Evolutionary conservation across 441 rosid species (phyloP), one percentile per base, ranked within the genome.

Genomic region (Gossypium trilobum): DNA sequence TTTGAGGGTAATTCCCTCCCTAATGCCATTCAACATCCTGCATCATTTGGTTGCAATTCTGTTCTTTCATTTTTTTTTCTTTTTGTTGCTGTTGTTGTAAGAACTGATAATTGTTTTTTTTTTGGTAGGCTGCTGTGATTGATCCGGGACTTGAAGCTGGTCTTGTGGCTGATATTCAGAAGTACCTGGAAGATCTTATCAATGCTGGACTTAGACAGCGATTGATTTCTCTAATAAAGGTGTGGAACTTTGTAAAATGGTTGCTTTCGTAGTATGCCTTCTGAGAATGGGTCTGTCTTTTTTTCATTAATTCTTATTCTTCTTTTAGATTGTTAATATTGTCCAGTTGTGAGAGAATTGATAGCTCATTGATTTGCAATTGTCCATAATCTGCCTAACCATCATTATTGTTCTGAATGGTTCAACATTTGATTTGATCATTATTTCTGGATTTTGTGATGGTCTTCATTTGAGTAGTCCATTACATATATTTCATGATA

Each of bases 111-210:
- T 71, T 73, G 77, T 11, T 13, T 58, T 58, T 58, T 50, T 66
- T 80, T 75, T 79, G 78, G 74, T 82, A 94, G 99, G 97, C 97
- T 78, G 88, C 87, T 74, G 95, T 94, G 69, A 90, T 92, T 69
- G 99, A 94, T 85, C 92, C 87, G 78, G 95, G 87, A 68, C 82
- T 84, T 74, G 97, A 88, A 79, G 83, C 84, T 58, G 97, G 89
- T 83, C 80, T 85, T 78, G 78, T 85, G 75, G 78, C 85, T 78
- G 97, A 90, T 75, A 85, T 94, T 77, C 97, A 90, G 76, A 91
- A 86, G 57, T 81, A 82, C 66, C 75, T 90, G 70, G 99, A 92
- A 85, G 91, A 92, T 84, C 85, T 94, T 65, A 78, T 92, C 17
- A 77, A 79, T 70, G 68, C 83, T 29, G 99, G 97, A 73, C 89